Conservation (phyloP, 2,329 filamentous ascomycete species). For the Exophiala calicioides region DNA sequence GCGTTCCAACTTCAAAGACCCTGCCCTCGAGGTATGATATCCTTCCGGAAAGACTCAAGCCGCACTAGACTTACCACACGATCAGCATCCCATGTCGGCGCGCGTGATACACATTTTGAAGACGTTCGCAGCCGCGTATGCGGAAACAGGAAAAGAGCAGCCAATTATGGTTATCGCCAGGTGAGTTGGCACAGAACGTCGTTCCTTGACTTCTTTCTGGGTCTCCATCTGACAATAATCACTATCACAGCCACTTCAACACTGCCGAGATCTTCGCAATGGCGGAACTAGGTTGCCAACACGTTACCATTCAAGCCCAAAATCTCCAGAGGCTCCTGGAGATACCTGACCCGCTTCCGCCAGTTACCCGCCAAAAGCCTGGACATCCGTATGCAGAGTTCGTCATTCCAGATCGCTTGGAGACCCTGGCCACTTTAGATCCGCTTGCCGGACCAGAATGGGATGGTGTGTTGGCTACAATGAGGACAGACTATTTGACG, state of each 20-base stretch:
- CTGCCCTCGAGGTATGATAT: conserved; percentile 5
- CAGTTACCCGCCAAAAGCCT: neutral
- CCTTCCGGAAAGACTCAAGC: no score
- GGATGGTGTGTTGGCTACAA: conserved; percentile 1
- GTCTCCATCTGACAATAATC: neutral
- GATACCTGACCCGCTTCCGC: conserved; percentile 3
- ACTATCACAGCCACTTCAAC: conserved; percentile 7
- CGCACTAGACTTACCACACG: no score
- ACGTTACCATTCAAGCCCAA: conserved; percentile 6
- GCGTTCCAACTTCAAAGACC: conserved; percentile 5
- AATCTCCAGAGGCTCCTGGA: conserved; percentile 8
- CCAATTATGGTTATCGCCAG: conserved; percentile 7
- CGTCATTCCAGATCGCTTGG: neutral
- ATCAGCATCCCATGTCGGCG: conserved; percentile 9
- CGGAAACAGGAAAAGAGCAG: conserved; percentile 3
- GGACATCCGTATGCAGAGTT: conserved; percentile 2
- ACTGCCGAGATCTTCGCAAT: conserved; percentile 7
- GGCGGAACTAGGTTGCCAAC: conserved; percentile 12
- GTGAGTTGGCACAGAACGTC: neutral
- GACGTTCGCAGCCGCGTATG: conserved; percentile 2
- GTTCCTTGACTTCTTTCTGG: no score
- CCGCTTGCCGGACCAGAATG: conserved; percentile 3
- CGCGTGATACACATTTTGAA: conserved; percentile 7
- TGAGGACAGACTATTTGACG: neutral
- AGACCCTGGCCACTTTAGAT: neutral